Evolutionary conservation across 1,284 basidiomycete genomes (phyloP).

Genomic region (Boletus semigastroideus): DNA sequence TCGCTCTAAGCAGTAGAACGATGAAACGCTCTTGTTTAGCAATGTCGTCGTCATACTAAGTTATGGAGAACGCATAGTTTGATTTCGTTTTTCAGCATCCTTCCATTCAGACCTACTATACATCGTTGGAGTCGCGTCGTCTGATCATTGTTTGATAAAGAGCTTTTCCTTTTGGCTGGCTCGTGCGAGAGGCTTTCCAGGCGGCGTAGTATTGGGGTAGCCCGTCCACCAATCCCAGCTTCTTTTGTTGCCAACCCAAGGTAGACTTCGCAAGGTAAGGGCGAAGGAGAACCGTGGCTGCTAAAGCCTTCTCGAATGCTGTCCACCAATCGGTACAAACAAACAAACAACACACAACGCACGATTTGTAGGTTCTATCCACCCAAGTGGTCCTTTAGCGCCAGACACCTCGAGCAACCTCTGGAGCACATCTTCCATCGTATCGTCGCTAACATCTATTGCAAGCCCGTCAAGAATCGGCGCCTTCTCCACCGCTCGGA

Average conservation of each 20-base stretch:
- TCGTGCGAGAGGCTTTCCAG: conserved; percentile 19
- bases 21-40: too few relatives aligned
- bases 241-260: conserved; percentile 27
- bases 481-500: conserved; percentile 19
- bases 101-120: not conserved
- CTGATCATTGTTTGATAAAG: not conserved
- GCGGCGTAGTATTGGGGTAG: conserved; percentile 22
- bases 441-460: conserved; percentile 16
- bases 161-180: conserved; percentile 6
- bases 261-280: conserved; percentile 25
- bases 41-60: too few relatives aligned
- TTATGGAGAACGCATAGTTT: too few relatives aligned
- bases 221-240: conserved; percentile 23
- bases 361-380: conserved; percentile 15
- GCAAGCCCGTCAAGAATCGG: conserved; percentile 16
- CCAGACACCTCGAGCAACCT: conserved; percentile 16
- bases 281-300: conserved; percentile 16
- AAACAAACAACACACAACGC: not conserved
- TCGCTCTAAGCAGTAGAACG: too few relatives aligned
- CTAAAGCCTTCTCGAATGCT: conserved; percentile 22
- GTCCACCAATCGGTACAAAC: not conserved
- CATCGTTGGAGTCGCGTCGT: not conserved
- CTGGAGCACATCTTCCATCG: conserved; percentile 12
- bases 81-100: not conserved
- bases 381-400: conserved; percentile 10